These are phyloP conservation scores for Neocucurbitaria cava DNA, from an alignment of 2,329 filamentous ascomycete species.

Conservation along the genomic window DNA sequence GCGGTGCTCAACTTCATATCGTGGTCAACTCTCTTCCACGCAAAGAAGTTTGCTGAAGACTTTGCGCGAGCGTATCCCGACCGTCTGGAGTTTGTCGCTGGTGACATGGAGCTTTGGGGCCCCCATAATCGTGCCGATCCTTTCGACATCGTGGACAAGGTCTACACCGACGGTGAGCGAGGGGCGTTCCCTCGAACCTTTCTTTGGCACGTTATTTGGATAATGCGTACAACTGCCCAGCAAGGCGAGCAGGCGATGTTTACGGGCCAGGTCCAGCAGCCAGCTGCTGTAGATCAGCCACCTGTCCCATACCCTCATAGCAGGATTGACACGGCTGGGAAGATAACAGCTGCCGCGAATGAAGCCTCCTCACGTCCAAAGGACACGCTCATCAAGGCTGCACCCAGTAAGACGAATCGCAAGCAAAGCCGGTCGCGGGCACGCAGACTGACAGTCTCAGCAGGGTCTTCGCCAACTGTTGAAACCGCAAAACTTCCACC, in stretches of 20 bases:
- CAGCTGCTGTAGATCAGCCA: not conserved
- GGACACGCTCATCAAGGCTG: not conserved
- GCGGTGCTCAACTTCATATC: conserved; percentile 38
- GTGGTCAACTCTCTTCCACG: conserved; percentile 26
- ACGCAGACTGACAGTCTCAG: conserved; percentile 13
- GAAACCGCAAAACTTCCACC: not conserved
- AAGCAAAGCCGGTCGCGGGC: not conserved
- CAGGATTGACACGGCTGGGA: not conserved
- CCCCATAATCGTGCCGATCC: conserved; percentile 26
- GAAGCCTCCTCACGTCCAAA: not conserved
- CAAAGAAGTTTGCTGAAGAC: conserved; percentile 25
- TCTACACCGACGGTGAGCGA: conserved; percentile 37
- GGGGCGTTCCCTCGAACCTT: conserved; percentile 32
- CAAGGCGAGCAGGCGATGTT: not conserved
- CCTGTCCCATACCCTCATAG: not conserved
- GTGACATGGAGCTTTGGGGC: conserved; percentile 16
- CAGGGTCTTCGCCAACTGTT: conserved; percentile 9
- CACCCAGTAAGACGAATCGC: conserved; percentile 16
- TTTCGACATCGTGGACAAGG: conserved; percentile 33
- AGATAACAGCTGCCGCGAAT: not conserved
- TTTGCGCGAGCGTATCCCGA: conserved; percentile 32
- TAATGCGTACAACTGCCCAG: conserved; percentile 25
- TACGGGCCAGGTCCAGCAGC: not conserved
- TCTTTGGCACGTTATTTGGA: conserved; percentile 37
- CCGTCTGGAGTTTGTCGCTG: conserved; percentile 24